Evolutionary conservation across 176 grass and related monocot genomes (phyloP).

Genomic region (Cymbopogon citratus): DNA sequence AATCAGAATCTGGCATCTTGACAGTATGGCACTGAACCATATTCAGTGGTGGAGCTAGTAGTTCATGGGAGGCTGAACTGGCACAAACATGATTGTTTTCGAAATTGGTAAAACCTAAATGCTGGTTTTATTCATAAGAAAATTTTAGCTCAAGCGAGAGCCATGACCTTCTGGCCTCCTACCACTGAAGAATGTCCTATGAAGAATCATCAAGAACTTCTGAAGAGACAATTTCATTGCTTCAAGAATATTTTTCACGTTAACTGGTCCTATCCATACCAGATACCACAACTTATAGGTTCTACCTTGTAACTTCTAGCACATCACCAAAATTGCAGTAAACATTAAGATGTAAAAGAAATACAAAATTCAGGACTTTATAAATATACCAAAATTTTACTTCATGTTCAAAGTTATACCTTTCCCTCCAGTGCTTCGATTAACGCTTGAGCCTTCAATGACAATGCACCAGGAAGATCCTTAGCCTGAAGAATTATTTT

Average conservation of each 20-base stretch:
- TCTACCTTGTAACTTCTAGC: neutral
- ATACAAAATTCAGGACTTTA: neutral
- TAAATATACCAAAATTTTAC: slow-evolving; percentile 21
- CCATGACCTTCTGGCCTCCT: neutral
- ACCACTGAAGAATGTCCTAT: neutral
- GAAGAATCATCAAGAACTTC: slow-evolving; percentile 7
- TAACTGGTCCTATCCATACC: slow-evolving; percentile 5
- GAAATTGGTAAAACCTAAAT: neutral
- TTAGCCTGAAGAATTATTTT: slow-evolving; percentile 57
- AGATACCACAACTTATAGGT: neutral
- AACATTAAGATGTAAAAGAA: neutral
- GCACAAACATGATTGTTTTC: neutral
- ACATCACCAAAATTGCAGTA: slow-evolving; percentile 11
- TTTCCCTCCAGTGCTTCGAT: slow-evolving; percentile 86
- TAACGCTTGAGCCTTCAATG: slow-evolving; percentile 62
- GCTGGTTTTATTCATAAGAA: neutral
- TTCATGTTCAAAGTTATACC: slow-evolving; percentile 47
- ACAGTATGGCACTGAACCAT: neutral
- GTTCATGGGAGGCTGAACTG: neutral
- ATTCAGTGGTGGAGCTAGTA: neutral
- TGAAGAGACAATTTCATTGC: slow-evolving; percentile 4
- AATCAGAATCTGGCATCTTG: neutral
- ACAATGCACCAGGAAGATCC: slow-evolving; percentile 58
- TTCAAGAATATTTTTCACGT: neutral
- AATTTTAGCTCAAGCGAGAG: neutral